Evolutionary conservation across 345 rosid species (phyloP).

Genomic region (Populus pruinosa): DNA sequence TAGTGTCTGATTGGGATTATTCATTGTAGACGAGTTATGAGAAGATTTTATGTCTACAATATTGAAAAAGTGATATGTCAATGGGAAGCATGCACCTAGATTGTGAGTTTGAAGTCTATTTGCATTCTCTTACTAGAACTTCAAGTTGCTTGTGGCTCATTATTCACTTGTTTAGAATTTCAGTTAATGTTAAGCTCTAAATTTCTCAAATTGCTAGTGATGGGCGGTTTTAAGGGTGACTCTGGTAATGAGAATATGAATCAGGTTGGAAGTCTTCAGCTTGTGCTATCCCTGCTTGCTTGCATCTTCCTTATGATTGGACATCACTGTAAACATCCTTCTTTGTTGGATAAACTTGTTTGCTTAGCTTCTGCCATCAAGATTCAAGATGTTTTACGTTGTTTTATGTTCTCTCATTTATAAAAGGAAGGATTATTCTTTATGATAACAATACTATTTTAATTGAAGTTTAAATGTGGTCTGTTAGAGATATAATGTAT

Average conservation of each 20-base stretch:
- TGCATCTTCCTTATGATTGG: not conserved
- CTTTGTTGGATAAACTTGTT: not conserved
- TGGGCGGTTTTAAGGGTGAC: not conserved
- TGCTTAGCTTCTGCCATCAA: not conserved
- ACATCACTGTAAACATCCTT: not conserved
- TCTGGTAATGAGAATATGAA: not conserved
- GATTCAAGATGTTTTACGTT: not conserved
- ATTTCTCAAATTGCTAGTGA: not conserved
- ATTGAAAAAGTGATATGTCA: not conserved
- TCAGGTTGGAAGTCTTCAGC: not conserved
- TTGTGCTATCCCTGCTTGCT: not conserved
- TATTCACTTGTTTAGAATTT: not conserved
- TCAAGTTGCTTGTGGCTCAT: not conserved
- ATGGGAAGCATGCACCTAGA: not conserved
- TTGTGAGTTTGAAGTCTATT: not conserved
- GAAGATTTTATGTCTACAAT: not conserved
- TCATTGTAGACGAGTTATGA: not conserved
- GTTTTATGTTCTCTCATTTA: not conserved
- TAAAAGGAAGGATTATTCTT: not conserved
- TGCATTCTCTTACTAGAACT: not conserved
- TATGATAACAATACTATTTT: not conserved
- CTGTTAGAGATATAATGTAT: slow-evolving; percentile 3
- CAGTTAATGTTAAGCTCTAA: not conserved
- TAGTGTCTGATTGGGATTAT: not conserved
- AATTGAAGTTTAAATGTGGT: not conserved